Conservation (phyloP, 768 basidiomycete species). For the Tulasnella calospora region DNA sequence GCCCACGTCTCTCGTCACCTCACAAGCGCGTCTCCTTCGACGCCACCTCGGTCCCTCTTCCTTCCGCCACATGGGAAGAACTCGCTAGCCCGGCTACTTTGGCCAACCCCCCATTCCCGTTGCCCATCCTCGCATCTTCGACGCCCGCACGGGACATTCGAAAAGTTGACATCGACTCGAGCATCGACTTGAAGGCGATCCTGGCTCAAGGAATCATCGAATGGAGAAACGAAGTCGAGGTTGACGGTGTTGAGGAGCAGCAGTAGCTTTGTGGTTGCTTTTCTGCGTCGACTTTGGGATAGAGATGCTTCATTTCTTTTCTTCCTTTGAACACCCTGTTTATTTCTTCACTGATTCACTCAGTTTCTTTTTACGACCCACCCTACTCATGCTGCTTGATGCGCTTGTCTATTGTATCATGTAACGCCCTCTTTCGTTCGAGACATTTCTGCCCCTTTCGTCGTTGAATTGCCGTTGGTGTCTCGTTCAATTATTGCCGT, state of each 20-base stretch:
- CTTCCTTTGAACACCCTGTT: neutral
- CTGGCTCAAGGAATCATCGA: conserved; percentile 23
- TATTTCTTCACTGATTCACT: neutral
- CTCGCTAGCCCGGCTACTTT: neutral
- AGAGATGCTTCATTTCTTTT: neutral
- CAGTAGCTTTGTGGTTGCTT: neutral
- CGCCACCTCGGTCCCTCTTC: conserved; percentile 16
- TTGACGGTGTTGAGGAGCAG: conserved; percentile 1
- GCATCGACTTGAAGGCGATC: conserved; percentile 19
- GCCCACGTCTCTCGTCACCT: conserved; percentile 14
- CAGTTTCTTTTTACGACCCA: neutral
- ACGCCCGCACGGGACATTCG: neutral
- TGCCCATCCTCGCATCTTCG: neutral
- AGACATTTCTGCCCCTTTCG: too few relatives aligned
- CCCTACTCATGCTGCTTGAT: neutral
- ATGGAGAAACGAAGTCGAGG: conserved; percentile 18
- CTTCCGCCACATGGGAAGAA: conserved; percentile 12
- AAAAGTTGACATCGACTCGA: conserved; percentile 16
- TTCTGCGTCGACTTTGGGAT: neutral
- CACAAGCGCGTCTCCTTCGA: conserved; percentile 25
- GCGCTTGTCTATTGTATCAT: neutral
- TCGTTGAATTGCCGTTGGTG: too few relatives aligned
- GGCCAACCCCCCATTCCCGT: conserved; percentile 1
- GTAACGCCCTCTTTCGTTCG: too few relatives aligned
- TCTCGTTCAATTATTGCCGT: too few relatives aligned